Evolutionary conservation across 257 asterid species (phyloP).

Genomic region (Fraxinus americana): DNA sequence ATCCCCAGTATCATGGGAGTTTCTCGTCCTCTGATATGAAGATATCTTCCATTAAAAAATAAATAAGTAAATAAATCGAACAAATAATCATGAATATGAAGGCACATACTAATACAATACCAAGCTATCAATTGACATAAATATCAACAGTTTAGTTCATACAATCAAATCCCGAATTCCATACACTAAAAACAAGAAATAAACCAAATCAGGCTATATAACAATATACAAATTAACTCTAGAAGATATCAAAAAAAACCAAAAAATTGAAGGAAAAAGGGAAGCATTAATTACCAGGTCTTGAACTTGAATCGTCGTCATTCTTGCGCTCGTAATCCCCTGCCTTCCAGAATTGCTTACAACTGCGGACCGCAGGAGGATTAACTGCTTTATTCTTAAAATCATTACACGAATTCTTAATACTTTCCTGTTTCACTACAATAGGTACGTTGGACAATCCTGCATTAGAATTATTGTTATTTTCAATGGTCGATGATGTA

Average conservation of each 20-base stretch:
- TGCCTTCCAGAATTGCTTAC: slow-evolving; percentile 81
- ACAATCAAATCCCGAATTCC: not conserved
- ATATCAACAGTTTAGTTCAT: too few species aligned
- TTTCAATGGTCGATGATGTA: not conserved
- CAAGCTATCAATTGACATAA: not conserved
- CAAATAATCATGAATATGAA: too few species aligned
- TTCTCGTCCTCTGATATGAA: not conserved
- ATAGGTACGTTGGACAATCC: not conserved
- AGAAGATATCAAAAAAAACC: not conserved
- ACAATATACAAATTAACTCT: not conserved
- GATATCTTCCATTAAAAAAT: too few species aligned
- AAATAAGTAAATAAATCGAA: too few species aligned
- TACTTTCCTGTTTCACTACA: slow-evolving; percentile 19
- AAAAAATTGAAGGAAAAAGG: not conserved
- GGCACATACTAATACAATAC: not conserved
- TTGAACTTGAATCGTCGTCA: slow-evolving; percentile 28
- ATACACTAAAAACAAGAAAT: not conserved
- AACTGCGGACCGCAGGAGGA: slow-evolving; percentile 17
- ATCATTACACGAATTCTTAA: not conserved
- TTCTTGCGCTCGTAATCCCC: slow-evolving; percentile 59
- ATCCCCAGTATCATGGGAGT: not conserved
- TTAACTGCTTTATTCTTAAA: not conserved
- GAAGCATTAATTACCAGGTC: slow-evolving; percentile 11
- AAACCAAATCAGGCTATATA: not conserved
- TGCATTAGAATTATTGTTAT: too few species aligned